Conservation (phyloP, 2,329 filamentous ascomycete species). For the Nemania bipapillata region DNA sequence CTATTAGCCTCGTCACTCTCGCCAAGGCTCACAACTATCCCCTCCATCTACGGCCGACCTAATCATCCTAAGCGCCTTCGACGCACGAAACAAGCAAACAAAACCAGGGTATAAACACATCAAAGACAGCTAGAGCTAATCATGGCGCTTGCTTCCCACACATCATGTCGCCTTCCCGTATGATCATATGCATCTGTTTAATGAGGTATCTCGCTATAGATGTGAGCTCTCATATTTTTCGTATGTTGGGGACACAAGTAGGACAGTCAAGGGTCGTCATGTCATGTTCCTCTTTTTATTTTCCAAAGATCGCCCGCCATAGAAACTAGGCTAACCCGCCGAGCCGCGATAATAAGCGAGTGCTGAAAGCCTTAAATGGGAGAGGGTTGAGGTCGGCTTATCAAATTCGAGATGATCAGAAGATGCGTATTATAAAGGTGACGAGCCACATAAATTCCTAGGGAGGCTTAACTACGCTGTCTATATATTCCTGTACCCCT, state of each 20-base stretch:
- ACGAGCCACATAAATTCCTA: conserved; percentile 10
- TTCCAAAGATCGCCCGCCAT: background rate
- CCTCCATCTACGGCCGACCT: background rate
- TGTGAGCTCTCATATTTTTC: conserved; percentile 25
- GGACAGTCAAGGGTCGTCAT: background rate
- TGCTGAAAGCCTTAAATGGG: background rate
- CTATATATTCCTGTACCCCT: conserved; percentile 22
- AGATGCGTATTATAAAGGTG: background rate
- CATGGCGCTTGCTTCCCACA: conserved; percentile 6
- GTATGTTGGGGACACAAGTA: conserved; percentile 8
- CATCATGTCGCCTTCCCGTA: conserved; percentile 28
- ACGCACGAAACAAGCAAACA: conserved; percentile 29
- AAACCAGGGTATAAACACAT: conserved; percentile 9
- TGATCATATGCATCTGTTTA: conserved; percentile 16
- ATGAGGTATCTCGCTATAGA: conserved; percentile 6
- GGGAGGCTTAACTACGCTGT: background rate
- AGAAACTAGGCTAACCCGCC: background rate
- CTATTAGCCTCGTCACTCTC: conserved; percentile 7
- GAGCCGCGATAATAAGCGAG: background rate
- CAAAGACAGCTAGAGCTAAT: background rate
- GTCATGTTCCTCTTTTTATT: background rate
- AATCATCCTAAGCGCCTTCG: conserved; percentile 8
- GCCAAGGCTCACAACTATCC: conserved; percentile 13
- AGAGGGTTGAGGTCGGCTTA: background rate
- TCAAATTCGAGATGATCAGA: background rate